Evolutionary conservation across 2,329 filamentous ascomycete genomes (phyloP).

Genomic region (Aspergillus sp.): DNA sequence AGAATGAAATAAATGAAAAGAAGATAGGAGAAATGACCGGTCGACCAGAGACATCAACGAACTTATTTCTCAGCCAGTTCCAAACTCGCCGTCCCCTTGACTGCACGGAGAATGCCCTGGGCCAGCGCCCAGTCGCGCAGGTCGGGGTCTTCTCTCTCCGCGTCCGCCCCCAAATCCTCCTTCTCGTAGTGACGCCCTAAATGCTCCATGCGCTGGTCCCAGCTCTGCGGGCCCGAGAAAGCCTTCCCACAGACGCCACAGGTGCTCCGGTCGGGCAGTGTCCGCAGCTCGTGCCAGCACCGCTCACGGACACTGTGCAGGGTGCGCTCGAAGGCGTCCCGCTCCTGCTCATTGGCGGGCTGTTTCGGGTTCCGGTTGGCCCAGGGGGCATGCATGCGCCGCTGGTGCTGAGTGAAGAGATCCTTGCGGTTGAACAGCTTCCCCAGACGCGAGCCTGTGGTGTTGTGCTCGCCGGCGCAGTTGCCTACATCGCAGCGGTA

Average conservation of each 20-base stretch:
- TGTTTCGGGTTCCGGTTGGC: slow-evolving; percentile 28
- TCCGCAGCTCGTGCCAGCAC: slow-evolving; percentile 61
- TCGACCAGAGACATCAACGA: background rate
- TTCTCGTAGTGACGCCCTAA: slow-evolving; percentile 78
- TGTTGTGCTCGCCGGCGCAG: slow-evolving; percentile 39
- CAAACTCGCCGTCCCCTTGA: slow-evolving; percentile 21
- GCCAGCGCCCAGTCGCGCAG: slow-evolving; percentile 39
- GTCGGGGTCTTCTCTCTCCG: slow-evolving; percentile 39
- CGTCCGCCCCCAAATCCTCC: slow-evolving; percentile 25
- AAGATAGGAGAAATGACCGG: background rate
- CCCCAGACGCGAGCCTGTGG: slow-evolving; percentile 31
- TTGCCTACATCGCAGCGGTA: slow-evolving; percentile 71
- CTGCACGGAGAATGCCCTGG: slow-evolving; percentile 29
- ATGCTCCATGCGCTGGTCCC: slow-evolving; percentile 86
- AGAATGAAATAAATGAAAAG: no score
- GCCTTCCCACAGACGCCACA: slow-evolving; percentile 56
- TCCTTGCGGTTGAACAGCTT: slow-evolving; percentile 89
- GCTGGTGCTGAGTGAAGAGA: slow-evolving; percentile 82
- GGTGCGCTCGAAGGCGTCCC: slow-evolving; percentile 47
- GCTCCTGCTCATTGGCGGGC: slow-evolving; percentile 26
- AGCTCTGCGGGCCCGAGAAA: slow-evolving; percentile 64
- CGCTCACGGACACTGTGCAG: slow-evolving; percentile 56
- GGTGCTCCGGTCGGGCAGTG: slow-evolving; percentile 61
- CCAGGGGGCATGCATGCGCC: slow-evolving; percentile 75
- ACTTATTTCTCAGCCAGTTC: slow-evolving; percentile 14